Base-by-base conservation (phyloP, 2,329 filamentous ascomycete genomes). In the Teratosphaeriaceae sp. region DNA sequence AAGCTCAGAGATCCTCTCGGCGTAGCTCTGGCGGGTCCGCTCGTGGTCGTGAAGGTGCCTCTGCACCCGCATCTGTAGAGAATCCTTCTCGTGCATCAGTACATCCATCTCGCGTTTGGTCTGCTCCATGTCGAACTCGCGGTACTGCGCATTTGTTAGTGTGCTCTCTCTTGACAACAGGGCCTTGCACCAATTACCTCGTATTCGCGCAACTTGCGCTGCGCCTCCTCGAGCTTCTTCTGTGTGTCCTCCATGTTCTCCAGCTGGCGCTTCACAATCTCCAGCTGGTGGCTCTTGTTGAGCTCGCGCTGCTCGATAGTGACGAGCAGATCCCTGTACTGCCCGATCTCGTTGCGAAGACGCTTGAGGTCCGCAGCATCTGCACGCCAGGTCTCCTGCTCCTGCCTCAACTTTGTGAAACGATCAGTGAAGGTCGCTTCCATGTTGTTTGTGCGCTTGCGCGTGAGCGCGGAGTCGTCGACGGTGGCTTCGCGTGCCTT, bases 391-490 rank as follows among this genome's bases (percentile, higher is more conserved):
- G 49, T 57, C 42, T 61, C 58, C 40, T 62, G 58, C 46, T 62
- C 59, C 39, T 52, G 60, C 42, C 56, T 58, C 47, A 62, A 48
- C 30, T 54, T 53, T 35, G 52, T 53, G 38, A 60, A 56, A 8
- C 58, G 52, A 29, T 60, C 58, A 11, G 48, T 53, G 41, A 61
- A 46, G 43, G 58, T 57, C 1, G 50, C 44, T 57, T 90, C 86
- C 76, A 84, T 85, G 59, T 86, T 89, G 65, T 86, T 86, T 1
- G 82, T 76, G 53, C 88, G 75, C 29, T 76, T 79, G 24, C 85
- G 79, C 3, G 58, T 59, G 15, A 62, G 48, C 11, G 54, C 54
- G 2, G 57, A 55, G 40, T 62, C 59, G 30, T 58, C 60, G 40
- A 60, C 50, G 2, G 59, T 60, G 1, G 55, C 53, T 34, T 61